phyloP scores from a whole-genome alignment of 2,329 filamentous ascomycete species.

The Fusarium multiceps region DNA sequence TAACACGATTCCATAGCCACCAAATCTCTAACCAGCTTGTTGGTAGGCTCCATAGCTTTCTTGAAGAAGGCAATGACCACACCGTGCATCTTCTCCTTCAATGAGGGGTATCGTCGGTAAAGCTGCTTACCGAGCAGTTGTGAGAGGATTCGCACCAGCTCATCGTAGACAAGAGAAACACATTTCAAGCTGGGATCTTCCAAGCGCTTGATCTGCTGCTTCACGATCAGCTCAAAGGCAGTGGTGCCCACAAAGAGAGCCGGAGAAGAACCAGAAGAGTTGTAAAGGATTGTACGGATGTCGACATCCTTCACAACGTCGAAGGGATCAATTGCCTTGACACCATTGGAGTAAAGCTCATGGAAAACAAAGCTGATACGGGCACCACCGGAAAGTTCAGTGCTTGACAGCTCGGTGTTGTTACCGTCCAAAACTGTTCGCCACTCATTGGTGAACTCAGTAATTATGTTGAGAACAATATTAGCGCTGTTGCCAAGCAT shows the following conservation, averaged over 20 bases:
- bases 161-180: slow-evolving; percentile 96
- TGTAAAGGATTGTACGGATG: slow-evolving; percentile 96
- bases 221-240: slow-evolving; percentile 98
- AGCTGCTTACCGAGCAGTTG: slow-evolving; percentile 89
- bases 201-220: slow-evolving; percentile 96
- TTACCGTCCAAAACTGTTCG: slow-evolving; percentile 95
- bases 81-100: slow-evolving; percentile 96
- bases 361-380: slow-evolving; percentile 99
- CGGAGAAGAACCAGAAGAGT: slow-evolving; percentile 97
- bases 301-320: slow-evolving; percentile 97
- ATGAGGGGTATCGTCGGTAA: slow-evolving; percentile 89
- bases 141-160: slow-evolving; percentile 92
- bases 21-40: slow-evolving; percentile 93
- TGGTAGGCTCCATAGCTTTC: slow-evolving; percentile 97
- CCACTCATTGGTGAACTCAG: slow-evolving; percentile 98
- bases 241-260: slow-evolving; percentile 97
- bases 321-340: slow-evolving; percentile 98
- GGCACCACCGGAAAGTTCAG: slow-evolving; percentile 93
- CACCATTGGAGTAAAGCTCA: slow-evolving; percentile 95
- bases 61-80: slow-evolving; percentile 97
- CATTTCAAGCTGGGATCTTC: slow-evolving; percentile 98
- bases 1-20: slow-evolving; percentile 97
- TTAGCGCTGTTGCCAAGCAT: slow-evolving; percentile 96
- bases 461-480: slow-evolving; percentile 98
- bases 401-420: slow-evolving; percentile 93